Conservation (phyloP, 2,329 filamentous ascomycete species). For the Colletotrichum graminicola region DNA sequence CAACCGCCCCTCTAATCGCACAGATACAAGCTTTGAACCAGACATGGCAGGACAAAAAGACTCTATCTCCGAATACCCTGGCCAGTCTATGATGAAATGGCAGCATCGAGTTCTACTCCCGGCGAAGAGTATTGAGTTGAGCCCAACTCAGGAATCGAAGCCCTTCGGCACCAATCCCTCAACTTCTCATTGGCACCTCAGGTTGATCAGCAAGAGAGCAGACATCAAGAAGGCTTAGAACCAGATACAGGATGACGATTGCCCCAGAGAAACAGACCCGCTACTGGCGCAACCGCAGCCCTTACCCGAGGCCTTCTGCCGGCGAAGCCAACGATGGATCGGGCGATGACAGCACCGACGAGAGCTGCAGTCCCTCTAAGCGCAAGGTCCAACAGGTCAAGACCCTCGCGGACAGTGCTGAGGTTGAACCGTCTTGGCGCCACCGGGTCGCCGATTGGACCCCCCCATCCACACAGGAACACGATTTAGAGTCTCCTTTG, state of each 20-base stretch:
- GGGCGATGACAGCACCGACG: background rate
- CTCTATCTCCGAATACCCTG: background rate
- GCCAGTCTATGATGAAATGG: background rate
- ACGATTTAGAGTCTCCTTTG: background rate
- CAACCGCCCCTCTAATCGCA: background rate
- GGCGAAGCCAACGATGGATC: background rate
- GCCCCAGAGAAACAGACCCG: conserved; percentile 2
- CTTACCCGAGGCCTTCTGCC: background rate
- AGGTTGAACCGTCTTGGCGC: background rate
- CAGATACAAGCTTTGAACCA: background rate
- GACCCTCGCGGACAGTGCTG: no score
- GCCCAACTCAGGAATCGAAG: background rate
- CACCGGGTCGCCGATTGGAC: background rate
- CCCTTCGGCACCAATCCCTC: background rate
- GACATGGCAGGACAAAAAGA: background rate
- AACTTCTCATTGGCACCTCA: background rate
- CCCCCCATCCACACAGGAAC: no score
- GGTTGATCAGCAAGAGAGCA: background rate
- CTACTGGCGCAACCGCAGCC: conserved; percentile 20
- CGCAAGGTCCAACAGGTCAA: no score
- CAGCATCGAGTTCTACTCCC: background rate
- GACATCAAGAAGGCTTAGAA: background rate
- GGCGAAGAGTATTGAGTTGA: background rate
- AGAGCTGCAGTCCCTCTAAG: no score
- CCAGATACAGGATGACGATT: background rate